Evolutionary conservation across 1,284 basidiomycete genomes (phyloP).

Genomic region (Malassezia psittaci): DNA sequence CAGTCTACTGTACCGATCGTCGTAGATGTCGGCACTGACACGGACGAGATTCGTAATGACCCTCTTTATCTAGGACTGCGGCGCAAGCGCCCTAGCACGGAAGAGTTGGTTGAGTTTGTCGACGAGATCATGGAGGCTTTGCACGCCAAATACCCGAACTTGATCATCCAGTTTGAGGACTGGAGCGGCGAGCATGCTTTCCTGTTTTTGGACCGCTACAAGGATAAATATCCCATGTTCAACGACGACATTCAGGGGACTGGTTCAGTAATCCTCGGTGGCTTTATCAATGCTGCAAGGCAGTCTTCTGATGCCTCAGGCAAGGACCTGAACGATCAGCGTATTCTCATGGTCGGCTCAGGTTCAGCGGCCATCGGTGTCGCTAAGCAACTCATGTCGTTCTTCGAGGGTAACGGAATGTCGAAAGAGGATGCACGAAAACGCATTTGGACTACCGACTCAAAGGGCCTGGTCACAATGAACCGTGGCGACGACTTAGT

Average conservation of each 20-base stretch:
- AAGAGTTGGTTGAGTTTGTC: slow-evolving; percentile 60
- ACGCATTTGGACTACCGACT: slow-evolving; percentile 43
- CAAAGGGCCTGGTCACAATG: slow-evolving; percentile 42
- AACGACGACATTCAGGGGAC: slow-evolving; percentile 73
- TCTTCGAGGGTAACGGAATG: slow-evolving; percentile 40
- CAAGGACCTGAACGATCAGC: slow-evolving; percentile 62
- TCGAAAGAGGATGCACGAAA: slow-evolving; percentile 36
- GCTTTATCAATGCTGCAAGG: slow-evolving; percentile 78
- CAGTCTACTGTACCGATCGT: slow-evolving; percentile 73
- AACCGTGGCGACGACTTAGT: slow-evolving; percentile 40
- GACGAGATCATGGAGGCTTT: slow-evolving; percentile 78
- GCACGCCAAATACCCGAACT: slow-evolving; percentile 57
- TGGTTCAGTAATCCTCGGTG: slow-evolving; percentile 66
- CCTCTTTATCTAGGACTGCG: slow-evolving; percentile 75
- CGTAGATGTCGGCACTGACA: slow-evolving; percentile 66
- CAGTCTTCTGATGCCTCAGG: slow-evolving; percentile 64
- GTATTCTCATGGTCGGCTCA: slow-evolving; percentile 81
- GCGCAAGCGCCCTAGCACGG: slow-evolving; percentile 43
- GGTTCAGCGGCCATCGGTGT: slow-evolving; percentile 74
- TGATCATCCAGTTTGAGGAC: slow-evolving; percentile 73
- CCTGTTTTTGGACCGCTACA: slow-evolving; percentile 40
- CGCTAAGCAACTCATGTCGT: slow-evolving; percentile 44
- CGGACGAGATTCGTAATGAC: slow-evolving; percentile 67
- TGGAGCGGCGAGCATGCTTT: slow-evolving; percentile 46
- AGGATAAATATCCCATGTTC: slow-evolving; percentile 43